phyloP scores from a whole-genome alignment of 345 rosid species.

The Gossypioides kirkii region DNA sequence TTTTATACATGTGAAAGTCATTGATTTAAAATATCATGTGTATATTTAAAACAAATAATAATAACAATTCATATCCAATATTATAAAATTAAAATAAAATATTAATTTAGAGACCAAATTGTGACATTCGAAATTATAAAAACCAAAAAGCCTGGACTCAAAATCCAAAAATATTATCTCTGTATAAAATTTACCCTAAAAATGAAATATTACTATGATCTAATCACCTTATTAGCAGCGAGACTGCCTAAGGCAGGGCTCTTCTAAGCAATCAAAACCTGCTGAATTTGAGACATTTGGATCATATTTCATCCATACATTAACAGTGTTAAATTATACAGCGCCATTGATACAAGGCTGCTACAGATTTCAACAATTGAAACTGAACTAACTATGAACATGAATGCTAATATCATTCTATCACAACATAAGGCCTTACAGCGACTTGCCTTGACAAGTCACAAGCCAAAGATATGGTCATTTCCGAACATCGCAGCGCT shows the following conservation, averaged over 20 bases:
- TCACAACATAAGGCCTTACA: not conserved
- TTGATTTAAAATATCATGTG: too few relatives aligned
- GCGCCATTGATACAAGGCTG: not conserved
- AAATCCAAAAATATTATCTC: not conserved
- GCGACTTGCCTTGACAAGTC: constrained; percentile 15
- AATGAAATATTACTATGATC: not conserved
- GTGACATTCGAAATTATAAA: too few relatives aligned
- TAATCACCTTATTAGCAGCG: too few relatives aligned
- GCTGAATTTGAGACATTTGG: not conserved
- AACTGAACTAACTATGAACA: not conserved
- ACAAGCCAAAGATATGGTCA: constrained; percentile 68
- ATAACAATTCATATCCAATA: too few relatives aligned
- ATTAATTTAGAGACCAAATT: too few relatives aligned
- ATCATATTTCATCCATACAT: not conserved
- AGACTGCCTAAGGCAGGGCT: not conserved
- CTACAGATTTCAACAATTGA: not conserved
- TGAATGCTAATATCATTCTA: not conserved
- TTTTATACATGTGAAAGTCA: too few relatives aligned
- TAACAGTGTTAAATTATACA: not conserved
- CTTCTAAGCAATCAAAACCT: not conserved
- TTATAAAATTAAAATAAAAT: too few relatives aligned
- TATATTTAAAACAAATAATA: too few relatives aligned
- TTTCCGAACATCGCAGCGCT: constrained; percentile 52
- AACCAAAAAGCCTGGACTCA: not conserved
- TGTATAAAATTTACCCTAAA: not conserved